A percentile compares a stretch with the other conserved stretches of the same genome.
phyloP scores from a whole-genome alignment of 257 asterid species.

The Solanum neorickii region DNA sequence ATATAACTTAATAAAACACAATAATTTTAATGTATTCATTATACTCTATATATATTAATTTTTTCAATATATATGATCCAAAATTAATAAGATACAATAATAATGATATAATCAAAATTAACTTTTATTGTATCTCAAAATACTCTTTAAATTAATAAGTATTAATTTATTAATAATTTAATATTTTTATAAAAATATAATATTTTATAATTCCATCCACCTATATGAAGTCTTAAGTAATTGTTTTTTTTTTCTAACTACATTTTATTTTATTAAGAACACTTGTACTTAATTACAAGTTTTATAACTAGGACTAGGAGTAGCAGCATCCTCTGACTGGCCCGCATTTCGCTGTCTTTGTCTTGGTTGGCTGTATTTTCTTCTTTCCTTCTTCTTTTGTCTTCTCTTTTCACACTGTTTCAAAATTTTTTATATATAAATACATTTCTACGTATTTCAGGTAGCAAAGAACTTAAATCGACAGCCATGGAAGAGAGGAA shows the following conservation, averaged over 20 bases:
- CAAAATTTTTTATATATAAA: neutral
- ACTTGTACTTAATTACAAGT: neutral
- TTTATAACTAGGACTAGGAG: neutral
- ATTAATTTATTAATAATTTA: too few relatives aligned
- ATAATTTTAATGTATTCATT: too few relatives aligned
- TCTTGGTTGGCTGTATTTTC: conserved; percentile 5
- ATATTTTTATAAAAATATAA: too few relatives aligned
- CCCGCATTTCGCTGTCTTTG: conserved; percentile 17
- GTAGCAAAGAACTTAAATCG: neutral
- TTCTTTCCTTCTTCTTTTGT: neutral
- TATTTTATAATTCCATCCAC: too few relatives aligned
- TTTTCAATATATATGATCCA: too few relatives aligned
- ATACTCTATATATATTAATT: too few relatives aligned
- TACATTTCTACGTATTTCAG: neutral
- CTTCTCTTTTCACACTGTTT: conserved; percentile 2
- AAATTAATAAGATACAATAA: too few relatives aligned
- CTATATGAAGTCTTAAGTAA: too few relatives aligned
- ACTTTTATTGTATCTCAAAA: too few relatives aligned
- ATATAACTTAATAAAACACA: too few relatives aligned
- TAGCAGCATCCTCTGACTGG: conserved; percentile 6
- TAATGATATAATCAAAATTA: too few relatives aligned
- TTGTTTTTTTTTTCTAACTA: neutral
- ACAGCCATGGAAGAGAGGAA: neutral
- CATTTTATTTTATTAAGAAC: neutral
- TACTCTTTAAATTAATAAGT: too few relatives aligned